Evolutionary conservation across 352 stramenopile genomes (phyloP).

Genomic region (Chrysophaeum taylorii): DNA sequence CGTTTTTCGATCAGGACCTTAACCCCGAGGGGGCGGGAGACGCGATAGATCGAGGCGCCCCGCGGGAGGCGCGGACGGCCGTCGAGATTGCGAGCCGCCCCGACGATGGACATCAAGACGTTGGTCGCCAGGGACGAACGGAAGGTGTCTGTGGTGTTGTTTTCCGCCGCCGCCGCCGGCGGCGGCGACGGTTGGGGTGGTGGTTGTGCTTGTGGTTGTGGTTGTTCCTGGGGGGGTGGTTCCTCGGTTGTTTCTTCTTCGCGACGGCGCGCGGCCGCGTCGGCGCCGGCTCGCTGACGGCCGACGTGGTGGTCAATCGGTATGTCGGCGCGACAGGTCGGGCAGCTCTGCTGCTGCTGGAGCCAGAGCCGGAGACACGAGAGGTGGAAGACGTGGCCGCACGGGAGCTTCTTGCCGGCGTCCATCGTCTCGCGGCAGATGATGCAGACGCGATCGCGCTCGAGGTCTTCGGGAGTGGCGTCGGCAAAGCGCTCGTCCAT

Average conservation of each 20-base stretch:
- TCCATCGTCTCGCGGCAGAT: conserved; percentile 91
- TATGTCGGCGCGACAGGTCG: conserved; percentile 90
- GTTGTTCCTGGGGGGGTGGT: background rate
- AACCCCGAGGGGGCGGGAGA: background rate
- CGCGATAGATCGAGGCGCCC: background rate
- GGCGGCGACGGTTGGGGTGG: background rate
- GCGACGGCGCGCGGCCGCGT: background rate
- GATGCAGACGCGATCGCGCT: conserved; percentile 77
- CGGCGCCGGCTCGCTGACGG: background rate
- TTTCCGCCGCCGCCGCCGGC: background rate
- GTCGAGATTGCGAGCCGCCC: background rate
- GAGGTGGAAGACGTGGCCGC: conserved; percentile 91
- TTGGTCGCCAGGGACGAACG: too few relatives aligned
- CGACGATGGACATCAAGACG: too few relatives aligned
- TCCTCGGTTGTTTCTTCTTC: background rate
- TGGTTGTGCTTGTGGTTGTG: background rate
- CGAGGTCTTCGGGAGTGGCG: conserved; percentile 82
- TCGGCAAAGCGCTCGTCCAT: conserved; percentile 89
- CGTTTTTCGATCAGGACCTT: background rate
- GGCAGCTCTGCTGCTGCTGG: conserved; percentile 93
- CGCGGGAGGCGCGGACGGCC: background rate
- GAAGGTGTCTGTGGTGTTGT: background rate
- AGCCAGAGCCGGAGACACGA: conserved; percentile 96
- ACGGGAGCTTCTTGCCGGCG: conserved; percentile 84
- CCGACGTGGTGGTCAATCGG: conserved; percentile 36